A percentile compares a stretch with the other conserved stretches of the same genome.
phyloP scores from a whole-genome alignment of 371 early-diverging fungal genomes.

The Mortierella polycephala region DNA sequence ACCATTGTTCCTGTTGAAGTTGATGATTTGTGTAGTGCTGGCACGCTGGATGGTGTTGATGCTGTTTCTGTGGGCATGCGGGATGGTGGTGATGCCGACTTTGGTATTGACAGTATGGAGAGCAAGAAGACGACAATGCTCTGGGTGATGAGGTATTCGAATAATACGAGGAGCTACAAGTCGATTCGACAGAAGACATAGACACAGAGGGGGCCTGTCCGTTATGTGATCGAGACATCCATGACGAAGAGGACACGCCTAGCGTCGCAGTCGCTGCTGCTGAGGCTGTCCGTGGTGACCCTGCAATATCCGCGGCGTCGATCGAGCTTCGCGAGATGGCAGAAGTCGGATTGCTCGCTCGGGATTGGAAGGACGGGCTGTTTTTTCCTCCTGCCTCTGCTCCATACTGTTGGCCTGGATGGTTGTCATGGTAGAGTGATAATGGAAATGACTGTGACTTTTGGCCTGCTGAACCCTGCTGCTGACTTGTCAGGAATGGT shows the following conservation, averaged over 20 bases:
- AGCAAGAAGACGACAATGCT: conserved; percentile 18
- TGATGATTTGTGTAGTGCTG: conserved; percentile 19
- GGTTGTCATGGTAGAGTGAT: conserved; percentile 16
- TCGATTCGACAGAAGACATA: conserved; percentile 27
- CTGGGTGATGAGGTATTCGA: conserved; percentile 31
- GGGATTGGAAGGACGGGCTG: conserved; percentile 16
- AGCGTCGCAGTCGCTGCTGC: conserved; percentile 10
- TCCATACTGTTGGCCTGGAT: neutral
- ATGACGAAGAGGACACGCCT: conserved; percentile 4
- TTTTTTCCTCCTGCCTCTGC: neutral
- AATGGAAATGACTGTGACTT: conserved; percentile 39
- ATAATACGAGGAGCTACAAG: conserved; percentile 18
- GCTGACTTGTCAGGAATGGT: conserved; percentile 22
- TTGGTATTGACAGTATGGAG: conserved; percentile 21
- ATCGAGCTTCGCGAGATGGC: conserved; percentile 16
- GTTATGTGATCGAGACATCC: conserved; percentile 1
- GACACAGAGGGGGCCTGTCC: conserved; percentile 10
- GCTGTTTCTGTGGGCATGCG: conserved; percentile 16
- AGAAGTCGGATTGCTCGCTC: conserved; percentile 31
- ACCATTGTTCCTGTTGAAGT: neutral
- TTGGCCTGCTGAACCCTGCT: conserved; percentile 11
- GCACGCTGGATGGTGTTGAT: conserved; percentile 31
- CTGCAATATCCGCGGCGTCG: conserved; percentile 19
- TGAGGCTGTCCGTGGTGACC: conserved; percentile 26
- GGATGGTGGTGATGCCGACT: conserved; percentile 19